Conservation (phyloP, 139 green algal species). For the Haematococcus sp. region DNA sequence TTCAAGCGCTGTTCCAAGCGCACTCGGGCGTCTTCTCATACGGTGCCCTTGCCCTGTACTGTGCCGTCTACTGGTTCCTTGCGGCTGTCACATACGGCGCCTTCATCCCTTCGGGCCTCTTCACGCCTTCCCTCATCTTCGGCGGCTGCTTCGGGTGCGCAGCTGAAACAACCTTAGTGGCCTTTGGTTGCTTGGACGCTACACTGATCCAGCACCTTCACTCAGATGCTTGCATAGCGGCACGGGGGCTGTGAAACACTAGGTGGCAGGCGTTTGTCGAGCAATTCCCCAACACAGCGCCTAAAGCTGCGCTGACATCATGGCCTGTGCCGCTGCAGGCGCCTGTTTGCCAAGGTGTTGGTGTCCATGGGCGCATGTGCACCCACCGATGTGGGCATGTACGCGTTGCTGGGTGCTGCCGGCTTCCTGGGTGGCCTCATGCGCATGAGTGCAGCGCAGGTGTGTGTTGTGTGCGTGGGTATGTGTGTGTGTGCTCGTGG, state of each 20-base stretch:
- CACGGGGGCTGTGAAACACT: no score
- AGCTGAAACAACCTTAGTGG: background rate
- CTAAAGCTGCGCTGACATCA: no score
- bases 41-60: slow-evolving; percentile 39
- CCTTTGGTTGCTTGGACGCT: background rate
- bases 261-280: no score
- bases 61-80: slow-evolving; percentile 47
- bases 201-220: no score
- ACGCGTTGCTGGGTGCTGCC: slow-evolving; percentile 58
- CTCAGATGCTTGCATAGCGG: no score
- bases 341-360: slow-evolving; percentile 46
- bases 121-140: slow-evolving; percentile 58
- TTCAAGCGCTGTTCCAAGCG: slow-evolving; percentile 43
- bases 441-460: slow-evolving; percentile 70
- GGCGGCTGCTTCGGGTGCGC: slow-evolving; percentile 49
- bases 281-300: no score
- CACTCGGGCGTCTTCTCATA: slow-evolving; percentile 46
- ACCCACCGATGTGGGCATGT: slow-evolving; percentile 40
- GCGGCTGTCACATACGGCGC: slow-evolving; percentile 58
- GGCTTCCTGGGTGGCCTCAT: slow-evolving; percentile 74
- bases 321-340: no score
- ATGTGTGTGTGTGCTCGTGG: slow-evolving; percentile 14
- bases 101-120: slow-evolving; percentile 58
- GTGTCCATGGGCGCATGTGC: slow-evolving; percentile 24
- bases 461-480: no score